Base-by-base conservation (phyloP, 768 basidiomycete species). In the Amanita rubescens region DNA sequence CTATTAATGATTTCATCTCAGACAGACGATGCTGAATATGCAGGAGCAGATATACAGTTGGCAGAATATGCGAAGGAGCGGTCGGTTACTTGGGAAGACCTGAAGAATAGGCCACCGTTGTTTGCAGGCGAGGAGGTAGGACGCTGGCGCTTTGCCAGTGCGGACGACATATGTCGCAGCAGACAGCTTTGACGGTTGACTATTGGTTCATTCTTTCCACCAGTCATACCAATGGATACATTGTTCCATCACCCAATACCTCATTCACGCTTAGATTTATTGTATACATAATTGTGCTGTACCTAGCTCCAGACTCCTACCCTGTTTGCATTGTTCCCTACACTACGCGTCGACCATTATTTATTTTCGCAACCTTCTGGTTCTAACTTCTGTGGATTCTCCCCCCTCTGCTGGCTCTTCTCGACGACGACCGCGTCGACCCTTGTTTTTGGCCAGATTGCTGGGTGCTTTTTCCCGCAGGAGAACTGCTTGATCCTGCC, bases 361-460 rank as follows among this genome's bases (percentile, higher is more conserved):
- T n/a, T n/a, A n/a, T n/a, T n/a, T n/a, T n/a, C n/a, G n/a, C n/a
- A n/a, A n/a, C n/a, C n/a, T n/a, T n/a, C n/a, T n/a, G n/a, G n/a
- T n/a, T n/a, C n/a, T n/a, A n/a, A n/a, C n/a, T 33, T 63, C 64
- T 44, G 55, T 45, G 45, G 63, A 58, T 25, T 60, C 65, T 24
- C 65, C 60, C 25, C 49, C 58, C 42, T 57, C 55, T 42, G 66
- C 64, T 38, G 62, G 61, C 25, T 62, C 60, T 27, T 63, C 67
- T 3, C 72, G 65, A n/a, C 73, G 71, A 20, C 73, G 70, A 47
- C 78, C 72, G 27, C 73, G 70, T 51, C 41, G 30, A 43, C 39
- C 32, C 43, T 33, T 39, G 33, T 15, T 32, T 24, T 6, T 51
- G 51, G 27, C 2, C 32, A 24, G 39, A 2, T 10, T 8, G 22